Percentiles rank a stretch among this genome's conserved stretches.
Conservation (phyloP, 208 protist genomes). For the Trypanosoma scelopori region DNA sequence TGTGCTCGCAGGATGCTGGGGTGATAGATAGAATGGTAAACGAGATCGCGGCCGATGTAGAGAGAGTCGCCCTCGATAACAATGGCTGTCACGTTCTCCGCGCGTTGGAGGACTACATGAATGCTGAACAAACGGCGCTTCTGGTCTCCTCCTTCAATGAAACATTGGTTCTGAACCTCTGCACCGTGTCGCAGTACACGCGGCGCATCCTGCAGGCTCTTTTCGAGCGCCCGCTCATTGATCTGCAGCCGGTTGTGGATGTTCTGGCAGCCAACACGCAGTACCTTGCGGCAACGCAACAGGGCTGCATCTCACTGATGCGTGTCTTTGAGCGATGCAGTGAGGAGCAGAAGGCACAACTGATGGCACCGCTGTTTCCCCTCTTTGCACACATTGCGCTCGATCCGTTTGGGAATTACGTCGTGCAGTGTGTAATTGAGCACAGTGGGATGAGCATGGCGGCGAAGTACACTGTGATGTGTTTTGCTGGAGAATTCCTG, state of each 20-base stretch:
- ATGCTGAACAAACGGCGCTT: slow-evolving; percentile 42
- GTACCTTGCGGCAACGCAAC: slow-evolving; percentile 83
- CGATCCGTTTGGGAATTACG: slow-evolving; percentile 89
- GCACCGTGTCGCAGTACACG: slow-evolving; percentile 79
- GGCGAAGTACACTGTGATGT: slow-evolving; percentile 54
- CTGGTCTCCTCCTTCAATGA: slow-evolving; percentile 63
- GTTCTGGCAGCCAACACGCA: slow-evolving; percentile 62
- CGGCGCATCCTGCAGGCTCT: slow-evolving; percentile 70
- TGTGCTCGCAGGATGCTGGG: slow-evolving; percentile 46
- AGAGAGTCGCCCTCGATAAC: slow-evolving; percentile 58
- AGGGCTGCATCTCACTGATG: slow-evolving; percentile 89
- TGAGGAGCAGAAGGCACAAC: slow-evolving; percentile 44
- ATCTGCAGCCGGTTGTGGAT: slow-evolving; percentile 57
- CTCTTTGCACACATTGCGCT: slow-evolving; percentile 66
- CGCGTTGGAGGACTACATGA: slow-evolving; percentile 48
- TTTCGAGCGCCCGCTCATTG: slow-evolving; percentile 64
- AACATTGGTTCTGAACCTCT: slow-evolving; percentile 77
- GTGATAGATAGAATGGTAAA: slow-evolving; percentile 38
- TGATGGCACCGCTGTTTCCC: slow-evolving; percentile 65
- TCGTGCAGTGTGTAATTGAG: slow-evolving; percentile 87
- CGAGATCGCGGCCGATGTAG: slow-evolving; percentile 55
- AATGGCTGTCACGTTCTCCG: slow-evolving; percentile 81
- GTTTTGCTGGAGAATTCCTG: slow-evolving; percentile 60
- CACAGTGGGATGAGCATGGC: slow-evolving; percentile 59
- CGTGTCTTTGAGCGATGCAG: slow-evolving; percentile 77